Evolutionary conservation across 202 grass and related monocot genomes (phyloP).

Genomic region (Bolboschoenoplectus hybrid): DNA sequence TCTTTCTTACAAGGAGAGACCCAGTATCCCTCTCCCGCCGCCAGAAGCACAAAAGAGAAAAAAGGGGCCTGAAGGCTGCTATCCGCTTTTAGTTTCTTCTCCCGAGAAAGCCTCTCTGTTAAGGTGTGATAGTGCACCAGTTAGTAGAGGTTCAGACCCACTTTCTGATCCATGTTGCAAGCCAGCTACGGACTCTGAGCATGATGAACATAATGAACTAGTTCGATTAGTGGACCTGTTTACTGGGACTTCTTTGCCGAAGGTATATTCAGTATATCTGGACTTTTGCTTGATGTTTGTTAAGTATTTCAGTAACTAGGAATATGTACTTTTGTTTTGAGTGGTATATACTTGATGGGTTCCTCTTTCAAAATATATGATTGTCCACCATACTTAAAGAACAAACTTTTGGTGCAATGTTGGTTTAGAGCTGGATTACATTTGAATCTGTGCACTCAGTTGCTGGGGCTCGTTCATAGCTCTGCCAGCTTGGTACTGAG

Average conservation of each 20-base stretch:
- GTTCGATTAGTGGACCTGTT: conserved; percentile 48
- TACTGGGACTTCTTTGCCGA: conserved; percentile 43
- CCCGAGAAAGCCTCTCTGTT: conserved; percentile 48
- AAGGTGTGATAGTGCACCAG: conserved; percentile 58
- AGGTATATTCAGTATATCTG: conserved; percentile 48
- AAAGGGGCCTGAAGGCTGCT: conserved; percentile 49
- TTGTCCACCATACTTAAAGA: background rate
- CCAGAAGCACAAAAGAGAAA: conserved; percentile 47
- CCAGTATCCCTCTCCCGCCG: conserved; percentile 34
- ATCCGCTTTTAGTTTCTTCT: conserved; percentile 43
- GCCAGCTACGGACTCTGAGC: conserved; percentile 38
- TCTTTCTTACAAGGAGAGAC: conserved; percentile 22
- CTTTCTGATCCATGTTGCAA: conserved; percentile 53
- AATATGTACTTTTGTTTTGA: conserved; percentile 32
- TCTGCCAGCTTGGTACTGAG: background rate
- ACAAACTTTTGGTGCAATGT: background rate
- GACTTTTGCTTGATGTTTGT: conserved; percentile 15
- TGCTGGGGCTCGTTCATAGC: background rate
- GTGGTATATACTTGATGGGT: conserved; percentile 1
- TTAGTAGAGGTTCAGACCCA: conserved; percentile 32
- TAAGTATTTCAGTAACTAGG: background rate
- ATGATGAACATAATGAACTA: conserved; percentile 52
- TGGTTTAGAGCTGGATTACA: conserved; percentile 1
- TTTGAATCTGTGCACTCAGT: background rate
- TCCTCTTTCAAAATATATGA: conserved; percentile 15